Conservation (phyloP, 1,284 basidiomycete species). For the Volvariella volvacea region DNA sequence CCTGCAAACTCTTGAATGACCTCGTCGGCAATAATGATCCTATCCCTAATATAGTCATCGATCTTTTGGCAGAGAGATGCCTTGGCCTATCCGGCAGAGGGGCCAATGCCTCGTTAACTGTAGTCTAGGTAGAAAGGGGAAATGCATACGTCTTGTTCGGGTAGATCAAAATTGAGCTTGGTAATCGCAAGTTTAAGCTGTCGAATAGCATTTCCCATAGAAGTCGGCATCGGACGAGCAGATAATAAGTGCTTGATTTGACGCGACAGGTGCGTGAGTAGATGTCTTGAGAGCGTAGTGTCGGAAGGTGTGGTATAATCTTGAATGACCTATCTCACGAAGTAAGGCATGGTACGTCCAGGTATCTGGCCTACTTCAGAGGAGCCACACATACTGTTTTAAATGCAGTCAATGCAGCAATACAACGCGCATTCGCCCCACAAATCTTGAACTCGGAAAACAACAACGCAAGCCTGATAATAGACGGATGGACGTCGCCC, state of each 20-base stretch:
- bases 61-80: conserved; percentile 80
- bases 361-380: too few species aligned
- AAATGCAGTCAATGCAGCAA: conserved; percentile 80
- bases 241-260: conserved; percentile 89
- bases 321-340: conserved; percentile 65
- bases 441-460: conserved; percentile 84
- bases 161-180: conserved; percentile 83
- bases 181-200: conserved; percentile 97
- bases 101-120: background rate
- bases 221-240: conserved; percentile 88
- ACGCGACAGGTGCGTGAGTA: conserved; percentile 83
- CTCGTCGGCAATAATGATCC: conserved; percentile 90
- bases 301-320: conserved; percentile 80
- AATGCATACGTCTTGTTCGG: conserved; percentile 82
- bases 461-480: conserved; percentile 72
- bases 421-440: conserved; percentile 84
- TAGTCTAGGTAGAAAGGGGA: background rate
- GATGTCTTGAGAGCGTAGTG: conserved; percentile 78
- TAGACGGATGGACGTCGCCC: conserved; percentile 78
- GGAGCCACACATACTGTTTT: conserved; percentile 57
- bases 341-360: background rate
- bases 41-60: conserved; percentile 90
- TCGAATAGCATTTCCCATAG: conserved; percentile 91
- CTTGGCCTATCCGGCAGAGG: conserved; percentile 65
- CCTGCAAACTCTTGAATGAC: conserved; percentile 88